These are phyloP conservation scores for Cladosporium sp. DNA, from an alignment of 2,329 filamentous ascomycete species.

Conservation along the genomic window DNA sequence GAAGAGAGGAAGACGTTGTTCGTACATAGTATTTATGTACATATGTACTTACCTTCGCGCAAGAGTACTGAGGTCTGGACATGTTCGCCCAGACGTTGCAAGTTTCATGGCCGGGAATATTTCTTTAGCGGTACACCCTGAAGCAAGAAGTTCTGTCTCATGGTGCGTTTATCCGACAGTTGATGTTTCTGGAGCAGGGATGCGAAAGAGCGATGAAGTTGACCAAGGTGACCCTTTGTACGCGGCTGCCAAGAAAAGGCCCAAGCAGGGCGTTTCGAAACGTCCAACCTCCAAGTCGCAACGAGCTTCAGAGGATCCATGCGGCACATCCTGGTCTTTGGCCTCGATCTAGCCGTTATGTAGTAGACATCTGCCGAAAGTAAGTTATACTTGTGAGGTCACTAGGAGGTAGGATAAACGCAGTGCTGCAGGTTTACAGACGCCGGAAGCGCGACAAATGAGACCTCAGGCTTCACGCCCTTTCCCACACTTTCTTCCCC, in stretches of 20 bases:
- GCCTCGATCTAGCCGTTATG: too few relatives aligned
- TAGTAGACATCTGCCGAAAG: too few relatives aligned
- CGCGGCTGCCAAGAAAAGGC: neutral
- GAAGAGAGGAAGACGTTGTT: neutral
- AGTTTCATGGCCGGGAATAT: neutral
- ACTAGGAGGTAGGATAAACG: too few relatives aligned
- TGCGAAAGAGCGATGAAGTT: neutral
- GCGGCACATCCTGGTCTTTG: too few relatives aligned
- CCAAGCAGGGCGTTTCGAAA: neutral
- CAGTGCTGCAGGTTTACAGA: too few relatives aligned
- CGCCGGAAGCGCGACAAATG: too few relatives aligned
- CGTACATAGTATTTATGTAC: neutral
- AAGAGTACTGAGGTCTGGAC: neutral
- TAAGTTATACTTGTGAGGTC: too few relatives aligned
- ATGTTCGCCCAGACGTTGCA: neutral
- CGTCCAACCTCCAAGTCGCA: too few relatives aligned
- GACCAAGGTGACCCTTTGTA: neutral
- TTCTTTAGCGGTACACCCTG: too few relatives aligned
- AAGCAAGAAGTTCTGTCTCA: neutral
- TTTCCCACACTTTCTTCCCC: slow-evolving; percentile 45
- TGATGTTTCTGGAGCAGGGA: neutral
- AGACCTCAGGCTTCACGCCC: neutral
- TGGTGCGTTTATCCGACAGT: neutral
- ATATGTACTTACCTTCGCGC: slow-evolving; percentile 1
- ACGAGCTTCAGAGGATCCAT: too few relatives aligned